These are phyloP conservation scores for Rhizopogon roseolus DNA, from an alignment of 768 basidiomycete species.

Conservation along the genomic window DNA sequence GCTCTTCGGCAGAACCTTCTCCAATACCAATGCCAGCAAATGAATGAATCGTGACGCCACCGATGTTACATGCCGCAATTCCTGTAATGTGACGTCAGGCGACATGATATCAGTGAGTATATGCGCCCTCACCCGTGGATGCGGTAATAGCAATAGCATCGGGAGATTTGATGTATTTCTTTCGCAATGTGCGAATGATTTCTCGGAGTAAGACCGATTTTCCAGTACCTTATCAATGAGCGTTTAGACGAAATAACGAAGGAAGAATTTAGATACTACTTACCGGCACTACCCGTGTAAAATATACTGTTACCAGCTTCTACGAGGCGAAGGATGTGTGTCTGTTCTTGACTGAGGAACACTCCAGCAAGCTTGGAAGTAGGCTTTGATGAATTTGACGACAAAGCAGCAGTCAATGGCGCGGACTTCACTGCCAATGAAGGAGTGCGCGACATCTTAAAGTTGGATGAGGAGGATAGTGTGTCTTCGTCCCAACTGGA, in stretches of 20 bases:
- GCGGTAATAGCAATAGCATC: slow-evolving; percentile 93
- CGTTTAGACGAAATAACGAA: slow-evolving; percentile 12
- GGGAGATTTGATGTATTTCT: slow-evolving; percentile 41
- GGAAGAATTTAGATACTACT: slow-evolving; percentile 18
- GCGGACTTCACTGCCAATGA: slow-evolving; percentile 7
- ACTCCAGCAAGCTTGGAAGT: slow-evolving; percentile 34
- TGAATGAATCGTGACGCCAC: slow-evolving; percentile 91
- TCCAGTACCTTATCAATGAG: slow-evolving; percentile 70
- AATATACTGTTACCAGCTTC: slow-evolving; percentile 74
- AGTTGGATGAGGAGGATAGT: slow-evolving; percentile 31
- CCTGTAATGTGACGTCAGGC: slow-evolving; percentile 32
- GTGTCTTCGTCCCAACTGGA: slow-evolving; percentile 39
- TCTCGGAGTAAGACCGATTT: slow-evolving; percentile 93
- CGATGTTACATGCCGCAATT: slow-evolving; percentile 97
- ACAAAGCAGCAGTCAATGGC: slow-evolving; percentile 2
- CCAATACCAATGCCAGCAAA: slow-evolving; percentile 94
- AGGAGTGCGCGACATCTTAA: slow-evolving; percentile 16
- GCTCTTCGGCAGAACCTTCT: slow-evolving; percentile 52
- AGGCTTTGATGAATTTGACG: slow-evolving; percentile 2
- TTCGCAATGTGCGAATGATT: slow-evolving; percentile 74
- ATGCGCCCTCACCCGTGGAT: slow-evolving; percentile 63
- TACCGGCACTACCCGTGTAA: slow-evolving; percentile 97
- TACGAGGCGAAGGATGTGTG: slow-evolving; percentile 75
- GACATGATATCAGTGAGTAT: background rate
- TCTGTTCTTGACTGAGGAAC: slow-evolving; percentile 83